A percentile compares a stretch with the other conserved stretches of the same genome.
Evolutionary conservation across 2,329 filamentous ascomycete species (phyloP).

Genomic region (Fusarium sp.): DNA sequence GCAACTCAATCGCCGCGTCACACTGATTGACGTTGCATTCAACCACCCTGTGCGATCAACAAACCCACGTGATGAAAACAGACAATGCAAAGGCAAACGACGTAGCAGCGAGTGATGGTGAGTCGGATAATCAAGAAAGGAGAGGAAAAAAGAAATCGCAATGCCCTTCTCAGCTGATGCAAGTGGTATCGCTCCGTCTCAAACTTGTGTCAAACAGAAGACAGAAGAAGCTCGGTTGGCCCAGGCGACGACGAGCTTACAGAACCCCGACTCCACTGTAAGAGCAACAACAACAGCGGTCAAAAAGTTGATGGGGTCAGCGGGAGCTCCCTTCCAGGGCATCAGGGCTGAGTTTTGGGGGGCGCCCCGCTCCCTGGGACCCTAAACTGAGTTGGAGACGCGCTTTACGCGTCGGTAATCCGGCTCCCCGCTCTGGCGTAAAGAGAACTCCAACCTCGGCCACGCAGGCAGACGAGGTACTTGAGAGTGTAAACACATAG

Average conservation of each 20-base stretch:
- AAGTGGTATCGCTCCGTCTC: not conserved
- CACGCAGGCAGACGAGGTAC: not conserved
- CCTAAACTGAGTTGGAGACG: not conserved
- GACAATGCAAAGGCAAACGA: too few species aligned
- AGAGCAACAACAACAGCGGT: conserved; percentile 35
- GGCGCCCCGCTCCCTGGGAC: conserved; percentile 10
- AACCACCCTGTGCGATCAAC: conserved; percentile 25
- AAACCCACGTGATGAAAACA: conserved; percentile 25
- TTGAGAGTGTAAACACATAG: too few species aligned
- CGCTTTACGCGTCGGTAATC: conserved; percentile 18
- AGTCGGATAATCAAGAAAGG: not conserved
- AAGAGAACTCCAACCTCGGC: not conserved
- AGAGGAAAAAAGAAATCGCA: not conserved
- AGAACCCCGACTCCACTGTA: conserved; percentile 4
- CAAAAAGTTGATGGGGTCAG: conserved; percentile 36
- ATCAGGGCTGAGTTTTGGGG: conserved; percentile 31
- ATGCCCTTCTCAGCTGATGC: not conserved
- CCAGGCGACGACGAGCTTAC: conserved; percentile 31
- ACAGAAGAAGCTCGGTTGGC: conserved; percentile 33
- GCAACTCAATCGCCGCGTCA: conserved; percentile 38
- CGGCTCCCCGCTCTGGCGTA: conserved; percentile 1
- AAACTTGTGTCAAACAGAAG: not conserved
- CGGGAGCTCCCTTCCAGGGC: conserved; percentile 38
- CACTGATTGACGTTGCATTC: conserved; percentile 34
- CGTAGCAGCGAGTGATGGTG: too few species aligned